These are phyloP conservation scores for Chlorophyllum brunneum DNA, from an alignment of 768 basidiomycete genomes.

Conservation along the genomic window DNA sequence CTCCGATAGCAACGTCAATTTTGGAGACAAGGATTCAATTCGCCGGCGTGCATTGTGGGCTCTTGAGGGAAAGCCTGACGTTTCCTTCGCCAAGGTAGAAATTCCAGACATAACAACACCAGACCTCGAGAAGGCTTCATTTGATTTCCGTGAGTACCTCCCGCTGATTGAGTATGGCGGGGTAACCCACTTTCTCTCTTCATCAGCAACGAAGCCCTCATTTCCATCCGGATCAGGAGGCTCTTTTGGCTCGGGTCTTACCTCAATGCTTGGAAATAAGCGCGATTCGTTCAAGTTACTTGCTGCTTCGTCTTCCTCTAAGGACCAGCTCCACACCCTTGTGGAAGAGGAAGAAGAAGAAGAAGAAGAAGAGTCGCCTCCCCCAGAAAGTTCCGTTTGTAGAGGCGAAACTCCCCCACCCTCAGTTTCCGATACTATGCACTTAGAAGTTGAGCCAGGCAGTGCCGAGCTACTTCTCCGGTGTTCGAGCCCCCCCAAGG, in stretches of 20 bases:
- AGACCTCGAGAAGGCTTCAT: constrained; percentile 49
- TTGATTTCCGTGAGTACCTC: constrained; percentile 61
- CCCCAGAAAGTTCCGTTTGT: background rate
- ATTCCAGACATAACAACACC: constrained; percentile 74
- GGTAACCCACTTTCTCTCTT: constrained; percentile 3
- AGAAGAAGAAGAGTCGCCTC: constrained; percentile 48
- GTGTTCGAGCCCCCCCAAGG: constrained; percentile 23
- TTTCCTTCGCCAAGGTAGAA: constrained; percentile 72
- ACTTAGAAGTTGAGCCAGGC: background rate
- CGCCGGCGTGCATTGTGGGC: constrained; percentile 82
- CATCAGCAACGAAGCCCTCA: constrained; percentile 57
- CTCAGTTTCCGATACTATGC: background rate
- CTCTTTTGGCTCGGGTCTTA: constrained; percentile 16
- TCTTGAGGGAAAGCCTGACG: constrained; percentile 78
- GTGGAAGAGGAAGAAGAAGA: constrained; percentile 89
- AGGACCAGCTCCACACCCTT: constrained; percentile 75
- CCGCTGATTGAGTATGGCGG: constrained; percentile 13
- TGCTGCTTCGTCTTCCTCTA: constrained; percentile 54
- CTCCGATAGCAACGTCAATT: constrained; percentile 63
- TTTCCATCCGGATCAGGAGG: constrained; percentile 37
- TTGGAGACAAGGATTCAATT: constrained; percentile 74
- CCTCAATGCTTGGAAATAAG: constrained; percentile 49
- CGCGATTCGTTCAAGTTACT: constrained; percentile 82
- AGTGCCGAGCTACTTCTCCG: background rate
- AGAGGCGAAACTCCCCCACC: constrained; percentile 17